phyloP scores from a whole-genome alignment of 306 rosid genomes.

The Crataegus laevigata region DNA sequence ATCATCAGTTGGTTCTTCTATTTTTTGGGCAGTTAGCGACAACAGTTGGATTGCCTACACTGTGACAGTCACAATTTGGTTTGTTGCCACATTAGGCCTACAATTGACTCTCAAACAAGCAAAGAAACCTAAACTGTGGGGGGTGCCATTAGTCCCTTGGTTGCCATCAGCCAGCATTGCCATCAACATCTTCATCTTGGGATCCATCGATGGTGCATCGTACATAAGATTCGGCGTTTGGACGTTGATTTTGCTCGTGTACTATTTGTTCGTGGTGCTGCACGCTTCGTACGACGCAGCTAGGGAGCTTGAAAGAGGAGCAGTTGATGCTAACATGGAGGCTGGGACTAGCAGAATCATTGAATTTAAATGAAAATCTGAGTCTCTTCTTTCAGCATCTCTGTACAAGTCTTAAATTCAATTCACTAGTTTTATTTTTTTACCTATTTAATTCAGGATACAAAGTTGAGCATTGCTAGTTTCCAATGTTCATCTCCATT shows the following conservation, averaged over 20 bases:
- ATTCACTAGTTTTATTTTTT: neutral
- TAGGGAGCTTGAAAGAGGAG: neutral
- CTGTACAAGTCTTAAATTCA: neutral
- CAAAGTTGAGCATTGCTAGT: neutral
- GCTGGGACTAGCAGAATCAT: neutral
- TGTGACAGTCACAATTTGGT: neutral
- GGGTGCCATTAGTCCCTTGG: conserved; percentile 27
- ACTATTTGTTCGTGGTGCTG: conserved; percentile 21
- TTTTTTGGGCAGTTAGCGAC: neutral
- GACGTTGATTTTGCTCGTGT: conserved; percentile 11
- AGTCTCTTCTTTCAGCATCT: neutral
- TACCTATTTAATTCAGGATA: neutral
- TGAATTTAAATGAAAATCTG: neutral
- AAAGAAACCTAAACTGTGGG: conserved; percentile 31
- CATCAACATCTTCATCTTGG: conserved; percentile 29
- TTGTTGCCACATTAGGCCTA: conserved; percentile 12
- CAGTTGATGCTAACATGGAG: conserved; percentile 1
- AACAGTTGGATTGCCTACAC: conserved; percentile 16
- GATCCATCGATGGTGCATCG: conserved; percentile 18
- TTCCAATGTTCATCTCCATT: neutral
- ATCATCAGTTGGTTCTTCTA: conserved; percentile 16
- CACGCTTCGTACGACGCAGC: conserved; percentile 31
- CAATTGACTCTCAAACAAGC: conserved; percentile 23
- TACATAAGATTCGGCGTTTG: conserved; percentile 18
- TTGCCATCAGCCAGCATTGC: conserved; percentile 23